These are phyloP conservation scores for Fusarium neocosmosporiellum DNA, from an alignment of 2,329 filamentous ascomycete species.

Conservation along the genomic window DNA sequence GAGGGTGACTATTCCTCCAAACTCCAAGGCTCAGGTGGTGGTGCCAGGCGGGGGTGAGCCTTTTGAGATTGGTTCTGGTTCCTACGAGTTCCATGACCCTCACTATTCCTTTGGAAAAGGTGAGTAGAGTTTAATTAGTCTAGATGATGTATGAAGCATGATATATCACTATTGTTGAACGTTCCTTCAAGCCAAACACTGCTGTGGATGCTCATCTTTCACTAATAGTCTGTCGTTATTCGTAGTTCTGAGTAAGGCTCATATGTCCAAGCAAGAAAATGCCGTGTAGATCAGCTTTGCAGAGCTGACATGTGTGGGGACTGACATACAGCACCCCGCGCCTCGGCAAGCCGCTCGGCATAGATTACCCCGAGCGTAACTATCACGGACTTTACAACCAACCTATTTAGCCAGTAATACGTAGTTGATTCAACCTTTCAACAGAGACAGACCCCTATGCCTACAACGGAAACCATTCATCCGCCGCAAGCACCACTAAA, in stretches of 20 bases:
- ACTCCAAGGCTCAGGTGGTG: neutral
- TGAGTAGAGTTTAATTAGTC: neutral
- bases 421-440: neutral
- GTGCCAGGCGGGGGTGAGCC: neutral
- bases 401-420: neutral
- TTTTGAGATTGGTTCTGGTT: neutral
- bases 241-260: no score
- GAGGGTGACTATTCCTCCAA: neutral
- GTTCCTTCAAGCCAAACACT: no score
- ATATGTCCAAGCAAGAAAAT: no score
- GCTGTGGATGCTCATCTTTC: no score
- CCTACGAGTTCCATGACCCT: neutral
- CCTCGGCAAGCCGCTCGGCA: neutral
- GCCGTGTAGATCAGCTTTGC: no score
- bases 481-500: neutral
- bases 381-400: neutral
- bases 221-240: no score
- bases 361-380: neutral
- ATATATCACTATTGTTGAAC: no score
- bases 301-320: neutral
- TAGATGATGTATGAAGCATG: neutral
- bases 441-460: neutral
- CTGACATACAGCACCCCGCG: neutral
- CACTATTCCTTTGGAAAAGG: neutral
- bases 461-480: neutral